Percentiles rank a stretch among this genome's conserved stretches.
phyloP scores from a whole-genome alignment of 306 rosid genomes.

The Rosa chinensis region DNA sequence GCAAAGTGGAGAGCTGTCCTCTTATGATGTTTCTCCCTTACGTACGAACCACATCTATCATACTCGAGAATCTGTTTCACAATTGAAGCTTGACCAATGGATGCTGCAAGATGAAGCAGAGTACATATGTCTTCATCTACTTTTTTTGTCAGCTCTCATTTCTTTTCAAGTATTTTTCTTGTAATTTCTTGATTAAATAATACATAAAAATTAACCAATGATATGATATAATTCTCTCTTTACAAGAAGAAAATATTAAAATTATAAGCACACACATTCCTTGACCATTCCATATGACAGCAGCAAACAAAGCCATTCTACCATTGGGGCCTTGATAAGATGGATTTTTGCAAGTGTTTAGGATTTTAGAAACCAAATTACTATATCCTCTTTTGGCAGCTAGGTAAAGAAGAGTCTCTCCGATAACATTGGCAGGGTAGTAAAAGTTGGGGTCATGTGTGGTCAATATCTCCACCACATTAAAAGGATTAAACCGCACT shows the following conservation, averaged over 20 bases:
- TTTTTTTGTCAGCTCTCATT: background rate
- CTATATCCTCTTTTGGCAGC: background rate
- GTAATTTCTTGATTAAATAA: background rate
- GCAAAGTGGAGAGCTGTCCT: conserved; percentile 10
- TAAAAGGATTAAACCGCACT: background rate
- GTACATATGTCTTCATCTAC: background rate
- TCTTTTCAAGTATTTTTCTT: background rate
- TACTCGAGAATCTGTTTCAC: background rate
- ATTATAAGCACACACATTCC: no score
- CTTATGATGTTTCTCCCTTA: background rate
- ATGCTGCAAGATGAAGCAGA: background rate
- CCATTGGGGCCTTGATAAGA: background rate
- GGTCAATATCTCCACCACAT: background rate
- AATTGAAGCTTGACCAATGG: background rate
- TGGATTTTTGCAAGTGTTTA: background rate
- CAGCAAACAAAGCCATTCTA: background rate
- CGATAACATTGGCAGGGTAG: background rate
- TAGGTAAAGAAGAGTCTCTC: conserved; percentile 4
- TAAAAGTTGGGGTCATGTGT: background rate
- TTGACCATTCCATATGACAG: background rate
- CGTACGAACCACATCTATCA: background rate
- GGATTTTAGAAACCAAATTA: background rate
- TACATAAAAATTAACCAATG: no score
- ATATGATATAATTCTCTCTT: no score
- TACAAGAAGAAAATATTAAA: no score